Base-by-base conservation (phyloP, 2,329 filamentous ascomycete genomes). In the Colletotrichum magnum region DNA sequence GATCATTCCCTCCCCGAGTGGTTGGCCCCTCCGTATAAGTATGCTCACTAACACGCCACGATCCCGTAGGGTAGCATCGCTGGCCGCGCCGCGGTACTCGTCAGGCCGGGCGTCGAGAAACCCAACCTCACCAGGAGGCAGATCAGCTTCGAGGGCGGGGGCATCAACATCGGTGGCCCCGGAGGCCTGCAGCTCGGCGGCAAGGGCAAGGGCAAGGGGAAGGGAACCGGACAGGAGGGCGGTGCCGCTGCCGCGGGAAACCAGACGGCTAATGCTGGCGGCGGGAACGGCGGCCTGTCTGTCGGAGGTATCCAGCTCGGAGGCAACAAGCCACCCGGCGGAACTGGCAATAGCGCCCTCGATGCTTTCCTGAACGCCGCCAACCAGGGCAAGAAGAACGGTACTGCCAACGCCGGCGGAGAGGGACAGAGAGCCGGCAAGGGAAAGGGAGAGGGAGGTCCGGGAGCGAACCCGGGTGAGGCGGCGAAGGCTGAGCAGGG, bases 251-350 rank as follows among this genome's bases (percentile, higher is more conserved):
- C 51, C 16, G 61, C 56, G 5, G 61, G 26, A 0, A 56, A 65
- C 4, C 61, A 64, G 43, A 66, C 50, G 7, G 56, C 61, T 21
- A 54, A 59, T 12, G 32, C 7, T 10, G 32, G 32, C 32, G 32
- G 32, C 18, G 57, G 64, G 12, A 68, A 68, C 18, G 65, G 61
- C 41, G 66, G 66, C n/a, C 24, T 69, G 41, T 65, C 66, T 2
- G 43, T 60, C 15, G 61, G 61, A 3, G 61, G 66, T 1, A 6
- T 69, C n/a, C 50, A 65, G 7, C 61, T 60, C 15, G 61, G 56
- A 3, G 61, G 32, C 9, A 58, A 32, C 10, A 69, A 66, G 15
- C 16, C 62, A 5, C 28, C 50, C 0, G 66, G 61, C 3, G 36
- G 61, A 9, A 69, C 61, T 5, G 66, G 66, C 7, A 69, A 69